Evolutionary conservation across 2,329 filamentous ascomycete genomes (phyloP), one percentile per base, ranked within the genome.

Genomic region (Apiospora arundinis): DNA sequence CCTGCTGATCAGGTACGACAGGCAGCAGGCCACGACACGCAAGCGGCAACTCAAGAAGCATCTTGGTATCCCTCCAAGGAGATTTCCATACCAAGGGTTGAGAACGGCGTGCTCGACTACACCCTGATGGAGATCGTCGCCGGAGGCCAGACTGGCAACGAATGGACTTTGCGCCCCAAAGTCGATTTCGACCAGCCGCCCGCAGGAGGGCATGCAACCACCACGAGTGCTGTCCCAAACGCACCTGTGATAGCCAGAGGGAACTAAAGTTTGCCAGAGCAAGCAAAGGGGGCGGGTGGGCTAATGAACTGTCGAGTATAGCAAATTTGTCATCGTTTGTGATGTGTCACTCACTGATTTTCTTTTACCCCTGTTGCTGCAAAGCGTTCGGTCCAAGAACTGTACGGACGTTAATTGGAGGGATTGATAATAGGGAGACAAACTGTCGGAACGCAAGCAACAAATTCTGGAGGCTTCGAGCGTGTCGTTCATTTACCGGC

Each of bases 1-100:
- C 18, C n/a, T 67, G 25, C 37, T 42, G 12, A 49, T 8, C 1
- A 12, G 21, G 28, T 4, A 44, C 7, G 14, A 40, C 52, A 89
- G 87, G 85, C 87, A 52, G 81, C 85, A 73, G 87, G 87, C 18
- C 83, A 86, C 74, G 86, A 89, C 52, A 78, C 77, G 44, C 83
- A 85, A 56, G 78, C 79, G 28, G 74, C 72, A n/a, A 73, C 73
- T 67, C 56, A 75, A 32, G 77, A 74, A 71, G 71, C 79, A 12
- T 71, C 76, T 21, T 79, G 77, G 75, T 74, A 74, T 46, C 73
- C 77, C 49, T 81, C 82, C 18, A 79, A 77, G 74, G 84, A 87
- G 69, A 81, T 87, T 68, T 82, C 82, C 69, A 83, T 86, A 25
- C 86, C 86, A 67, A 80, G 82, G 67, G 80, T 85, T 44, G 81